Conservation (phyloP, 2,329 filamentous ascomycete genomes). For the Botrytis paeoniae region DNA sequence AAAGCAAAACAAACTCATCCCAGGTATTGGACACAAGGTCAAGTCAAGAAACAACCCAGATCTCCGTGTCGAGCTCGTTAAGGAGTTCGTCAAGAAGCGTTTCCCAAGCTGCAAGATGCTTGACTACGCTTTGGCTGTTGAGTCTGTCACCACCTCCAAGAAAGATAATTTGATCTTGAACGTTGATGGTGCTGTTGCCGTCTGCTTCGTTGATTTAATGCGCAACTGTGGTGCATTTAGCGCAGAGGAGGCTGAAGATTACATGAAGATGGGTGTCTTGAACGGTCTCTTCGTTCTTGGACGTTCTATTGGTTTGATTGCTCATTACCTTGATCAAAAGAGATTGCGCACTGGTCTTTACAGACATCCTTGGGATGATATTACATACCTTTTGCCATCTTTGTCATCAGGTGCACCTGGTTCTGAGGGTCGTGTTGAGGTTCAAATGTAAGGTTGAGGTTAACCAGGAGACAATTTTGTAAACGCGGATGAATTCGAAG, state of each 20-base stretch:
- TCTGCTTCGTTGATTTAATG: slow-evolving; percentile 97
- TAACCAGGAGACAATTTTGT: not conserved
- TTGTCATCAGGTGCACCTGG: slow-evolving; percentile 69
- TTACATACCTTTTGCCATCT: slow-evolving; percentile 88
- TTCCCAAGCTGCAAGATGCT: slow-evolving; percentile 98
- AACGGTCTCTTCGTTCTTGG: slow-evolving; percentile 99
- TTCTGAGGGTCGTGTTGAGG: slow-evolving; percentile 84
- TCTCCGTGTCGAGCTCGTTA: slow-evolving; percentile 98
- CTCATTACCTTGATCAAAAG: slow-evolving; percentile 99
- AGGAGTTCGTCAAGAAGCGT: slow-evolving; percentile 96
- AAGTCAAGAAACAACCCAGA: slow-evolving; percentile 99
- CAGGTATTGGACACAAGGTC: slow-evolving; percentile 98
- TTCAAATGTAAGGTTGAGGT: slow-evolving; percentile 54
- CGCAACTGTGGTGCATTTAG: slow-evolving; percentile 98
- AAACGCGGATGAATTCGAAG: not conserved
- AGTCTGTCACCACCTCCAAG: slow-evolving; percentile 98
- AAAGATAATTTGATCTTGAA: slow-evolving; percentile 99
- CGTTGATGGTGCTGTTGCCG: slow-evolving; percentile 95
- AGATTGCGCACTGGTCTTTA: slow-evolving; percentile 96
- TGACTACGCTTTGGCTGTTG: slow-evolving; percentile 96
- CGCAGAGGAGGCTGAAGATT: slow-evolving; percentile 94
- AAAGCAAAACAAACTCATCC: slow-evolving; percentile 99
- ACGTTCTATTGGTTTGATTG: slow-evolving; percentile 97
- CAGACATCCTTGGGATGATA: slow-evolving; percentile 98
- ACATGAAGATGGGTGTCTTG: slow-evolving; percentile 97